These are phyloP conservation scores for Calvatia gigantea DNA, from an alignment of 768 basidiomycete species.

Conservation along the genomic window DNA sequence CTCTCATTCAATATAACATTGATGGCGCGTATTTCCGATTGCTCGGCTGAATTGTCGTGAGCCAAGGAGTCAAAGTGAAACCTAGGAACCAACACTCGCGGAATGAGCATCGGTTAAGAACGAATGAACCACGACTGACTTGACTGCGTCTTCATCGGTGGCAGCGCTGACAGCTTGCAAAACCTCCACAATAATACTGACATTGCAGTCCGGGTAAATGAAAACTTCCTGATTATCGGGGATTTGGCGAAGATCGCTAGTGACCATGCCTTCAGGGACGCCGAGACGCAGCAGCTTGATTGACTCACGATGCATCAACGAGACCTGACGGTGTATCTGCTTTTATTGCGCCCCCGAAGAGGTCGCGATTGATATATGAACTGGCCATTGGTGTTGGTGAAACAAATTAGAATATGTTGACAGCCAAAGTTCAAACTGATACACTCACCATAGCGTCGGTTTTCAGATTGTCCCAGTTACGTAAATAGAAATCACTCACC, in stretches of 20 bases:
- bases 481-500: too few relatives aligned
- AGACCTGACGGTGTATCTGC: conserved; percentile 52
- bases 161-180: conserved; percentile 64
- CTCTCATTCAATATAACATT: conserved; percentile 35
- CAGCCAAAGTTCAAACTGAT: too few relatives aligned
- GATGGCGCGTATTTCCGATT: conserved; percentile 41
- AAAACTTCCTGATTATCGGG: conserved; percentile 96
- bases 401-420: too few relatives aligned
- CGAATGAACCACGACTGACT: conserved; percentile 38
- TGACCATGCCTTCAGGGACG: conserved; percentile 8
- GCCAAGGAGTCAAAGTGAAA: conserved; percentile 90
- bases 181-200: conserved; percentile 84
- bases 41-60: conserved; percentile 79
- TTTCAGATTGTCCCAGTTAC: too few relatives aligned
- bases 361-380: conserved; percentile 32
- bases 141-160: conserved; percentile 60
- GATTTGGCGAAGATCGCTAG: conserved; percentile 67
- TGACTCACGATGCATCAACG: conserved; percentile 82
- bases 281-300: background rate
- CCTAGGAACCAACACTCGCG: conserved; percentile 38
- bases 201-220: conserved; percentile 60
- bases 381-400: background rate
- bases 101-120: background rate
- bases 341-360: conserved; percentile 89
- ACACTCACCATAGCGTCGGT: background rate